Evolutionary conservation across 768 basidiomycete genomes (phyloP).

Genomic region (Mycena haematopus): DNA sequence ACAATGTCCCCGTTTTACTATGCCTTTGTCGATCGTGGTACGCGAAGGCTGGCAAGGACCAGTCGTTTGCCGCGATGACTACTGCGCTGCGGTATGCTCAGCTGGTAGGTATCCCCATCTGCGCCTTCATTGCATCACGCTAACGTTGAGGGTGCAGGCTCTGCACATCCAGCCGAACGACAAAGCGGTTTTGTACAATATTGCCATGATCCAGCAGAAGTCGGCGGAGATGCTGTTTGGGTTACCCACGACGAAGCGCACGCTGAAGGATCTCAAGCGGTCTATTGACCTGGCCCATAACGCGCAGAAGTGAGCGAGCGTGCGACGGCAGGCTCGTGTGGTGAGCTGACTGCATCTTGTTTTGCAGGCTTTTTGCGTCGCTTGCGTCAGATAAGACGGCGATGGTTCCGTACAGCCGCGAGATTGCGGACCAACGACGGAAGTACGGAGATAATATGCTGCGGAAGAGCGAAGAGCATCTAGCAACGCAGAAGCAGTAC

Average conservation of each 20-base stretch:
- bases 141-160: slow-evolving; percentile 56
- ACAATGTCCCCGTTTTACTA: slow-evolving; percentile 77
- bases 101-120: slow-evolving; percentile 52
- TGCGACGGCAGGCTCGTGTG: slow-evolving; percentile 2
- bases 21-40: slow-evolving; percentile 95
- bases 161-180: slow-evolving; percentile 84
- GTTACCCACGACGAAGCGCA: slow-evolving; percentile 75
- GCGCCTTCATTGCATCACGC: neutral
- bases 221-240: slow-evolving; percentile 88
- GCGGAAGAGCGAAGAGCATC: slow-evolving; percentile 80
- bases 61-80: slow-evolving; percentile 80
- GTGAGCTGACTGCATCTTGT: neutral
- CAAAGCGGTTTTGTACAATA: slow-evolving; percentile 92
- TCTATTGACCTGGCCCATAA: slow-evolving; percentile 83
- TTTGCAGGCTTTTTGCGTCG: slow-evolving; percentile 77
- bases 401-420: slow-evolving; percentile 80
- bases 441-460: slow-evolving; percentile 91
- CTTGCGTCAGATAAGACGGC: slow-evolving; percentile 76
- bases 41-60: slow-evolving; percentile 90
- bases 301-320: slow-evolving; percentile 76
- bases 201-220: slow-evolving; percentile 98
- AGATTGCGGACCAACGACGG: slow-evolving; percentile 87
- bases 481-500: slow-evolving; percentile 70
- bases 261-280: slow-evolving; percentile 77
- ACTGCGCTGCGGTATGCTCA: slow-evolving; percentile 87